Evolutionary conservation across 2,329 filamentous ascomycete genomes (phyloP), one percentile per base, ranked within the genome.

Genomic region (Fusarium nisikadoi): DNA sequence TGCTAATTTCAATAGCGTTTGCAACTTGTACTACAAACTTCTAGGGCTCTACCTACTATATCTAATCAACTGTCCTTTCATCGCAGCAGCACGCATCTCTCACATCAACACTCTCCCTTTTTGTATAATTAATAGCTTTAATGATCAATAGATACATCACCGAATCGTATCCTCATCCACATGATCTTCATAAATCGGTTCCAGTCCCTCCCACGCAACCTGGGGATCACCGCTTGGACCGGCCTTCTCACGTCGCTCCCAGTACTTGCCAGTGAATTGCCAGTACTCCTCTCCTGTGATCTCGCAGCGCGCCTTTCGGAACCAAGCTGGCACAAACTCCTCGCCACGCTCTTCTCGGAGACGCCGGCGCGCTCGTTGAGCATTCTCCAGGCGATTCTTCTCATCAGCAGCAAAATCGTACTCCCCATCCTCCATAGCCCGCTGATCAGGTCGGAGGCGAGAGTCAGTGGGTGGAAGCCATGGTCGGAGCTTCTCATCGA

Each of bases 391-490:
- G 3, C 96, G 88, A 78, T 95, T 96, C 89, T 99, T 99, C 85
- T 99, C 96, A 9, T 89, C 89, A 0, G 95, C 96, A 3, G 96
- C 96, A 66, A 96, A 87, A 78, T 98, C 95, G 79, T 99, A 99
- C 82, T 95, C 90, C n/a, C 95, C 96, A 69, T 98, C 95, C 81
- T 99, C 96, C 96, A 99, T 99, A 4, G 96, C 96, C 16, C 96
- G 89, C 84, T 99, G 96, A 81, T 99, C 96, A 0, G 96, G 95
- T 35, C 96, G 88, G 36, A 97, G 86, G n/a, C 96, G 88, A 3
- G 95, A 97, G 81, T 99, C 96, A 0, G 96, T 99, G 2, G 96
- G 96, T 41, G 96, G 93, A 20, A 99, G 84, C 83, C 92, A 90
- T 8, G 92, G 89, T 56, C 84, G 85, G 23, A 99, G 86, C n/a